Evolutionary conservation across 768 basidiomycete species (phyloP), one percentile per base, ranked within the genome.

Genomic region (Amanita pallidorosea): DNA sequence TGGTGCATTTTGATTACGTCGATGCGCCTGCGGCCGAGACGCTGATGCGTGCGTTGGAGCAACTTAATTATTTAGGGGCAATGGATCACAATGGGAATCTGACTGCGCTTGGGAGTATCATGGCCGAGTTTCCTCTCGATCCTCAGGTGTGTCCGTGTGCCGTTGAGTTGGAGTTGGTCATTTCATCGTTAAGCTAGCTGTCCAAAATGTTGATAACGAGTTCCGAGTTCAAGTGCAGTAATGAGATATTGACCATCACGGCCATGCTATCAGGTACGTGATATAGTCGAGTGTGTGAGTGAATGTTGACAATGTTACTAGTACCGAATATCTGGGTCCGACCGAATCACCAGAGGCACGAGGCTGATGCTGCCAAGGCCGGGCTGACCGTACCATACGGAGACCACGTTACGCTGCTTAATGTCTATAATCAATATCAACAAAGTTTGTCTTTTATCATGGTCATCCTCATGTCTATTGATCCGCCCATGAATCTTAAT

Each of bases 101-200:
- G 52, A 98, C 96, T 1, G 66, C 81, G 0, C 70, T 98, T 7
- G 96, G 96, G 3, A 72, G 68, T 29, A 85, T 91, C 53, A 97
- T 98, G 95, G 95, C 96, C 0, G 92, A 97, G 58, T 98, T 98
- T 73, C 96, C 95, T 9, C 76, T 99, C 13, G 96, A 98, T 64
- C 96, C 95, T 36, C 94, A 94, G 74, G 88, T 87, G 57, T 36
- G 73, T 53, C 18, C 25, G 33, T 38, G 27, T 27, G 11, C 12
- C 18, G n/a, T 11, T 15, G 8, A 7, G 18, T 11, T 36, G 7
- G 5, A 7, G 11, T 8, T 34, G 31, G n/a, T 29, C 17, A 34
- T 3, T n/a, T 13, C 4, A 34, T 6, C 12, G 4, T 47, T 23
- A 20, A 49, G 44, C 17, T 42, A 91, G 83, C 74, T 97, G 58